Base-by-base conservation (phyloP, 352 stramenopile genomes). In the Phytopythium vexans region DNA sequence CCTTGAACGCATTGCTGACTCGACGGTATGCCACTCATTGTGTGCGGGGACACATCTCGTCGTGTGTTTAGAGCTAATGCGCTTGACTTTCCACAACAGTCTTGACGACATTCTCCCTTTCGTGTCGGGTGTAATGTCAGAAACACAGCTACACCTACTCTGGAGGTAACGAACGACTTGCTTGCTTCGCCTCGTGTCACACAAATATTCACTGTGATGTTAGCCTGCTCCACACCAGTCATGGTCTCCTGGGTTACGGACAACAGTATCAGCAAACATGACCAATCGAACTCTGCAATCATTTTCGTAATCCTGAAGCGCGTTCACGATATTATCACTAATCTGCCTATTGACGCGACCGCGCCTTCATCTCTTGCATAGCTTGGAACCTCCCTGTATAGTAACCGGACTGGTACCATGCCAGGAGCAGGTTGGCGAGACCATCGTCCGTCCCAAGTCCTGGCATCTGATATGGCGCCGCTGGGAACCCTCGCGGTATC, bases 321-420 rank as follows among this genome's bases (percentile, higher is more conserved):
- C 21, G 21, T 27, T 27, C 21, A 27, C 21, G 21, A 27, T 27
- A 27, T 27, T 27, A 27, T 27, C 21, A 27, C 21, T 27, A 27
- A 27, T 27, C 21, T 27, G 21, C 21, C 49, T 72, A 74, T 47
- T 48, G 68, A 16, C 27, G 54, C 6, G 60, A 43, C 41, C 51
- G 68, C 43, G 62, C 47, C 37, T 74, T 82, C 74, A 88, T 89
- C 56, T 92, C 81, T 53, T 89, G 81, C 46, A 88, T 82, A 4
- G 78, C 79, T 67, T 90, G 77, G 56, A 84, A 92, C 41, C 82
- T 71, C 6, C 82, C 82, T 1, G 81, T 90, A 52, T 88, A 89
- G 59, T 92, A 94, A 47, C 81, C 84, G 14, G 79, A 91, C 52
- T 92, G 82, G 65, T 92, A 94, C 82, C 84, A 94, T n/a, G 84